phyloP scores from a whole-genome alignment of 2,329 filamentous ascomycete species.

The Pezicula carpinea region DNA sequence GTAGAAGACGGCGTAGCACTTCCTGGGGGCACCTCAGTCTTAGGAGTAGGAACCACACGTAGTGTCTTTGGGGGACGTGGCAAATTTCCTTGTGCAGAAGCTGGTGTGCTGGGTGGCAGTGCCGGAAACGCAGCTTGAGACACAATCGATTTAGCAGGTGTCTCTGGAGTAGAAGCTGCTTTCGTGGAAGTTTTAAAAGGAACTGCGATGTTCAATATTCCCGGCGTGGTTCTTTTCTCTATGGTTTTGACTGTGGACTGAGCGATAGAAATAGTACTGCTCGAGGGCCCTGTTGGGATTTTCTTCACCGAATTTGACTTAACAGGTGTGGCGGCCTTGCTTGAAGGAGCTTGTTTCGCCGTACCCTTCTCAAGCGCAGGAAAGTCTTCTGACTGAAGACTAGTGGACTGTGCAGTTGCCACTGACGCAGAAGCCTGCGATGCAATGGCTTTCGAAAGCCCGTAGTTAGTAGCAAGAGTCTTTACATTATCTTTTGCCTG shows the following conservation, averaged over 20 bases:
- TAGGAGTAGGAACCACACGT: constrained; percentile 64
- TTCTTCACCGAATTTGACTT: constrained; percentile 9
- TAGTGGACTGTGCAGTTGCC: background rate
- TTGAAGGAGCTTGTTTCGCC: constrained; percentile 9
- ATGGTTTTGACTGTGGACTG: constrained; percentile 11
- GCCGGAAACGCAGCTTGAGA: constrained; percentile 44
- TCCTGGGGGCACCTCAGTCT: constrained; percentile 48
- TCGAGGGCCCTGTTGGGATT: background rate
- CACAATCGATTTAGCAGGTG: constrained; percentile 12
- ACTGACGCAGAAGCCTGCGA: constrained; percentile 22
- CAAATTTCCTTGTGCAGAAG: constrained; percentile 28
- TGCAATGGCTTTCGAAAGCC: constrained; percentile 41
- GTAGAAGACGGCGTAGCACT: constrained; percentile 26
- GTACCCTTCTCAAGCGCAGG: constrained; percentile 44
- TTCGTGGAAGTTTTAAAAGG: constrained; percentile 34
- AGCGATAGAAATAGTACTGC: background rate
- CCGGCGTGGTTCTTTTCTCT: constrained; percentile 23
- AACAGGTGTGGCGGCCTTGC: constrained; percentile 4
- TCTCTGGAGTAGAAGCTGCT: constrained; percentile 9
- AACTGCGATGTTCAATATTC: constrained; percentile 45
- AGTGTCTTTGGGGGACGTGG: constrained; percentile 60
- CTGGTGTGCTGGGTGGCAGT: constrained; percentile 41
- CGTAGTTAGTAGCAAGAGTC: constrained; percentile 39
- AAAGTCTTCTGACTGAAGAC: constrained; percentile 59
- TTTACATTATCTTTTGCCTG: constrained; percentile 42